Conservation (phyloP, 2,329 filamentous ascomycete genomes). For the Acephala macrosclerotiorum region DNA sequence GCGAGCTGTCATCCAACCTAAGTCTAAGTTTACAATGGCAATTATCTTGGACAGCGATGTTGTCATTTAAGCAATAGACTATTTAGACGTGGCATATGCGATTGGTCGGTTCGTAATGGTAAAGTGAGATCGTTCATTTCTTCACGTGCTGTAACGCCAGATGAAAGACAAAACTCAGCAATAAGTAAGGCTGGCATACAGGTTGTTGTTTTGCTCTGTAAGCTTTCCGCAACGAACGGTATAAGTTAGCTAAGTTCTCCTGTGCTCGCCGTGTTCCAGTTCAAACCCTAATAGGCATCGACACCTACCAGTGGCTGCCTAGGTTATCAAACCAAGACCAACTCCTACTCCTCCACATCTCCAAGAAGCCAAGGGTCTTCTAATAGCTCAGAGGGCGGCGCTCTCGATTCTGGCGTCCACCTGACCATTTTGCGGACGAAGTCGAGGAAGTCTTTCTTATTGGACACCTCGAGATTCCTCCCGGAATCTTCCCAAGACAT, state of each 20-base stretch:
- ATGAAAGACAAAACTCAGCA: not conserved
- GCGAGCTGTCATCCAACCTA: not conserved
- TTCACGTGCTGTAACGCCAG: not conserved
- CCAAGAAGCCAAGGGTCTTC: constrained; percentile 36
- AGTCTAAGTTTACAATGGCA: not conserved
- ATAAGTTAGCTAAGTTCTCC: not conserved
- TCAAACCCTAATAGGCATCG: constrained; percentile 8
- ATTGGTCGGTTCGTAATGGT: not conserved
- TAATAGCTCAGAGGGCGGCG: constrained; percentile 33
- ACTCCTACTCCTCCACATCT: constrained; percentile 25
- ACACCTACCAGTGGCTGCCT: constrained; percentile 4
- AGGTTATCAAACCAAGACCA: constrained; percentile 15
- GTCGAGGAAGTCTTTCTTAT: constrained; percentile 35
- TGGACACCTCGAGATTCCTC: constrained; percentile 32
- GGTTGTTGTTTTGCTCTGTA: not conserved
- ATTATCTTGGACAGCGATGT: not conserved
- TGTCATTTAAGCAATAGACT: not conserved
- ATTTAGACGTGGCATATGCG: not conserved
- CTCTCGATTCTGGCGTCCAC: constrained; percentile 37
- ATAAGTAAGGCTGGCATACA: not conserved
- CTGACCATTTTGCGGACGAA: constrained; percentile 36
- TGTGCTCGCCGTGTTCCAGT: constrained; percentile 14
- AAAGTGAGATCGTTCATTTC: not conserved
- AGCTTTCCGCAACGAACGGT: not conserved
- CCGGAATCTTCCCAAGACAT: constrained; percentile 35